A percentile compares a stretch with the other conserved stretches of the same genome.
Evolutionary conservation across 2,329 filamentous ascomycete species (phyloP).

Genomic region (Ophiostoma sp.): DNA sequence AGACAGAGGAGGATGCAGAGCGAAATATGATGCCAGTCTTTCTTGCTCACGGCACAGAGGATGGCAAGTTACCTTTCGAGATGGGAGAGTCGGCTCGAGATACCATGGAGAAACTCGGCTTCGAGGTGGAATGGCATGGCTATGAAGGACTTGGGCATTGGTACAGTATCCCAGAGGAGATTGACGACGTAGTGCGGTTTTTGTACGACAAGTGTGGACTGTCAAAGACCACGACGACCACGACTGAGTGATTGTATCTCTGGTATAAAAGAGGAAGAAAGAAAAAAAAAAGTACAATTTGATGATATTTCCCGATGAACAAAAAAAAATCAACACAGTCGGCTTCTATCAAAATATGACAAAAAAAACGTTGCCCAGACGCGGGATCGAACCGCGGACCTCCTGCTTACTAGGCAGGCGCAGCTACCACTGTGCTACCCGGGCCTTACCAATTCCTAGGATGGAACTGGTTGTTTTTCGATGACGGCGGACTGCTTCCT

Average conservation of each 20-base stretch:
- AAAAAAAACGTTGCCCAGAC: conserved; percentile 23
- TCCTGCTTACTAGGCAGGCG: conserved; percentile 30
- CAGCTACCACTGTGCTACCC: conserved; percentile 30
- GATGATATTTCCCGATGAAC: too few relatives aligned
- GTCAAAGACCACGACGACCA: too few relatives aligned
- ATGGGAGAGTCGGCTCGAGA: background rate
- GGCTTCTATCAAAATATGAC: background rate
- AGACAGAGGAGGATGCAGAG: background rate
- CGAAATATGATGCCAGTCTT: background rate
- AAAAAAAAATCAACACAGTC: background rate
- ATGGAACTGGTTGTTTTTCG: background rate
- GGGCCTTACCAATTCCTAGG: conserved; percentile 11
- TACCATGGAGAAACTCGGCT: background rate
- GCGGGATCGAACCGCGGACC: conserved; percentile 29
- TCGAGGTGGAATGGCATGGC: background rate
- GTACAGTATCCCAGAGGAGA: background rate
- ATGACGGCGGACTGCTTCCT: background rate
- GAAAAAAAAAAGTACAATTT: background rate
- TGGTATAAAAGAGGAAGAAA: background rate
- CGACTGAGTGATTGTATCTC: too few relatives aligned
- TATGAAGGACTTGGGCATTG: background rate
- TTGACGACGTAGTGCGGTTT: background rate
- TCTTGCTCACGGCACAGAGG: background rate
- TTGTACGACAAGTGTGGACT: background rate
- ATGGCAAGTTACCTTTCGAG: background rate